Base-by-base conservation (phyloP, 208 protist genomes). In the Acanthamoeba polyphaga region DNA sequence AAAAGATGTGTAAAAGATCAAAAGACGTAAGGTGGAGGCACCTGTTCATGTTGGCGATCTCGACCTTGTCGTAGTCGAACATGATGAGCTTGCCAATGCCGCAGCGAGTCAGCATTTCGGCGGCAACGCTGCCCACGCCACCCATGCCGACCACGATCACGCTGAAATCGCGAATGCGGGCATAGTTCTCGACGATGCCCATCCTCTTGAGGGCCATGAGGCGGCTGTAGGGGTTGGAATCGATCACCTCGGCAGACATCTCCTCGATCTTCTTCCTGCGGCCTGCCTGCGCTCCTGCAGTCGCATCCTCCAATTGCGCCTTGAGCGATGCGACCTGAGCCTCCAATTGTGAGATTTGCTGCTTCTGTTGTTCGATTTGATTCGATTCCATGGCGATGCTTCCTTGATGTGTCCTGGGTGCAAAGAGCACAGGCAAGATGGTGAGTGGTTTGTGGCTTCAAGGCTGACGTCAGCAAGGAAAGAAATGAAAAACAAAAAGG, bases 61-160 rank as follows among this genome's bases (percentile, higher is more conserved):
- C 99, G 12, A 99, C 99, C 78, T 97, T 99, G 97, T 99, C 99
- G 97, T 99, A 99, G 97, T 99, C 99, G 94, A 99, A 99, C 70
- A 99, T 96, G n/a, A 99, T 94, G 19, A 99, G 97, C 96, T 99
- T 99, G 72, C 99, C 99, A 72, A 99, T 98, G 66, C 99, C 99
- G 96, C 99, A 99, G 60, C 99, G 97, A 9, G 98, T 99, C 19
- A 99, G 97, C 99, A 99, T 99, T 95, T 99, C 99, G 2, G 98
- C 98, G n/a, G 98, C 98, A n/a, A 99, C 99, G 72, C 97, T 98
- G 88, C 99, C 99, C 22, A 99, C 98, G 72, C 99, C 99, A 51
- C 99, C 99, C 19, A 99, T 97, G 70, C 99, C 99, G 80, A 99
- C 98, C 84, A 99, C 97, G 32, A 98, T 97, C 70, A 99, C 98